Base-by-base conservation (phyloP, 768 basidiomycete genomes). In the Pleurotus citrinopileatus region DNA sequence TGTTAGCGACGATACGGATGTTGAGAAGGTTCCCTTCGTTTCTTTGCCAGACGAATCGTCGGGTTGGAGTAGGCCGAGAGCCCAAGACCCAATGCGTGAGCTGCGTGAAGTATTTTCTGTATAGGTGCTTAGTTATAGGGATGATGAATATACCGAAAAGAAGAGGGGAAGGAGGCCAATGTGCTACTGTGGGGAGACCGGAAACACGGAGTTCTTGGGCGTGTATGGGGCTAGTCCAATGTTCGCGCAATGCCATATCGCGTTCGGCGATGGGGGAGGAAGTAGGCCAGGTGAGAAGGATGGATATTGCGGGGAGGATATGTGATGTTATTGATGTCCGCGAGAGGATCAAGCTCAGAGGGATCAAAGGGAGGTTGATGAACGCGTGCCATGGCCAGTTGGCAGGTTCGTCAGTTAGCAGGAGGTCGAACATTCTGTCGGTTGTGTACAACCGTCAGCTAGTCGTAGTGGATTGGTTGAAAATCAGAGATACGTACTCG, bases 321-420 rank as follows among this genome's bases (percentile, higher is more conserved):
- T 62, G 57, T 20, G 64, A 66, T 32, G 61, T 67, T 17, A 70
- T 37, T 52, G 76, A 74, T 38, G 83, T 74, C 36, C 86, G 83
- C 27, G 86, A 80, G 26, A 82, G 67, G 61, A 91, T 74, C 57
- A 92, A 82, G 23, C 79, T 75, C 40, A 89, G 64, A 0, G 90
- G 88, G 36, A 92, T 76, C 28, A 87, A 67, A 5, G 87, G 88
- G 13, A 92, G 81, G 64, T 91, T 86, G 63, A 89, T 65, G 69
- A 79, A 89, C 32, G 87, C 86, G 42, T 83, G 80, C 81, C 83
- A 84, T 1, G 87, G 84, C 90, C 90, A 92, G 51, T 84, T 81
- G 36, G 72, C 69, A 1, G 84, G 84, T 61, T 91, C 85, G 56
- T 86, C 78, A 0, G 86, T 82, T 13, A 91, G 67, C 28, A 91